Percentiles rank a stretch among this genome's conserved stretches.
Conservation (phyloP, 192 early-diverging fungal species). For the Coemansia sp. region DNA sequence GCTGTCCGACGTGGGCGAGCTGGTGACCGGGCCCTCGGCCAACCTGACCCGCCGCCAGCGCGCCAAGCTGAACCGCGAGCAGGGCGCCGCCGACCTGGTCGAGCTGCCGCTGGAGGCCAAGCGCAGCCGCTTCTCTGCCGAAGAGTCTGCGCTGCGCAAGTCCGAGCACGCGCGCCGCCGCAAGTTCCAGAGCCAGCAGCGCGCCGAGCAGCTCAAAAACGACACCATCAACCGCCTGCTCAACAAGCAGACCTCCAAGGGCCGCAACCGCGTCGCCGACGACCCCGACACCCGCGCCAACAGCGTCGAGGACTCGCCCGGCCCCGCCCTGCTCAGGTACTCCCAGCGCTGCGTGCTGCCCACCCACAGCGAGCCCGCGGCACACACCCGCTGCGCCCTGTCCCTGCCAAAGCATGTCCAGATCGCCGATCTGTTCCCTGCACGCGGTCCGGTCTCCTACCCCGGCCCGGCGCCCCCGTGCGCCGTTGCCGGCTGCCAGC, state of each 20-base stretch:
- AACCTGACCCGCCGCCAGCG: conserved; percentile 69
- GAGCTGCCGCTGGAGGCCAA: conserved; percentile 68
- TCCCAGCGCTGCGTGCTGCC: conserved; percentile 19
- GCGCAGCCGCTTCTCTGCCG: conserved; percentile 64
- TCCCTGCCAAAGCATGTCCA: conserved; percentile 18
- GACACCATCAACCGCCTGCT: conserved; percentile 79
- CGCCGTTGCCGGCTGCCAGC: conserved; percentile 48
- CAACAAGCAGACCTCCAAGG: conserved; percentile 77
- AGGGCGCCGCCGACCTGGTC: conserved; percentile 61
- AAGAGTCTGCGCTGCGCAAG: conserved; percentile 66
- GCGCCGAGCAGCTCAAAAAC: conserved; percentile 68
- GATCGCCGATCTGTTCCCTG: conserved; percentile 20
- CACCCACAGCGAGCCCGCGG: background rate
- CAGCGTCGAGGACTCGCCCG: conserved; percentile 30
- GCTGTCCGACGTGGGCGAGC: conserved; percentile 13
- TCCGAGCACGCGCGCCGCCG: conserved; percentile 73
- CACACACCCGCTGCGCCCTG: conserved; percentile 18
- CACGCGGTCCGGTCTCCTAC: conserved; percentile 30
- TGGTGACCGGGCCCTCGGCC: background rate
- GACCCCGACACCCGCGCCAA: conserved; percentile 54
- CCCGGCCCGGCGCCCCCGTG: conserved; percentile 53
- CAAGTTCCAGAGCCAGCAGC: conserved; percentile 75
- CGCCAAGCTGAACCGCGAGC: conserved; percentile 60
- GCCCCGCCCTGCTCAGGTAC: conserved; percentile 19
- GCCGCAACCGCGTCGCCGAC: conserved; percentile 59